Base-by-base conservation (phyloP, 345 rosid species). In the Lagerstroemia speciosa region DNA sequence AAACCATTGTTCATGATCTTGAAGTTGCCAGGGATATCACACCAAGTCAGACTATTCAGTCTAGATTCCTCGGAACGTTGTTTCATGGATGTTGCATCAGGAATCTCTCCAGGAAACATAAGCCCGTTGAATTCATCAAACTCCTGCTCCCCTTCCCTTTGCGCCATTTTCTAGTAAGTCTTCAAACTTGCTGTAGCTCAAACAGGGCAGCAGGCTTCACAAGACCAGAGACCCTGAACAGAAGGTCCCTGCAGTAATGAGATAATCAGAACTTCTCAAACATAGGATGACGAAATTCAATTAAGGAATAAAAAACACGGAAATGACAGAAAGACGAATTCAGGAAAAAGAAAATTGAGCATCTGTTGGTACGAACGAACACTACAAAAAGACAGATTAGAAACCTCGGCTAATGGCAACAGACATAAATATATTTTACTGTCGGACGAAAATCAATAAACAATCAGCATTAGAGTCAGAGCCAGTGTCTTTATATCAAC, bases 41-140 rank as follows among this genome's bases (percentile, higher is more conserved):
- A 73, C 29, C 68, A 65, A 64, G 78, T 71, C 57, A 46, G 70
- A 62, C 69, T 58, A 71, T 69, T 76, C 29, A 71, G 67, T 52
- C 67, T 69, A 68, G 68, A 71, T 67, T 78, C 86, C 69, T 76
- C 83, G 46, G 72, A 71, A 52, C 82, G 78, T 11, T 79, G 72
- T 65, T 75, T 77, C 66, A 82, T 83, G 17, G 82, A 85, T 65
- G 92, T 88, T 60, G 86, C 85, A 64, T 85, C 81, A 0, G 93
- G 97, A 73, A 86, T 85, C 86, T 88, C 97, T 20, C 90, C 76
- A 2, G 85, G 89, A 79, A 88, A 87, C 79, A 90, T 87, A 77
- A 86, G 89, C 78, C 78, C 85, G 75, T 84, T 90, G 37, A 86
- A 69, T 71, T 90, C 92, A 79, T 90, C 94, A 30, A 74, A 81